Evolutionary conservation across 2,329 filamentous ascomycete genomes (phyloP).

Genomic region (Aspergillus quadrilineatus): DNA sequence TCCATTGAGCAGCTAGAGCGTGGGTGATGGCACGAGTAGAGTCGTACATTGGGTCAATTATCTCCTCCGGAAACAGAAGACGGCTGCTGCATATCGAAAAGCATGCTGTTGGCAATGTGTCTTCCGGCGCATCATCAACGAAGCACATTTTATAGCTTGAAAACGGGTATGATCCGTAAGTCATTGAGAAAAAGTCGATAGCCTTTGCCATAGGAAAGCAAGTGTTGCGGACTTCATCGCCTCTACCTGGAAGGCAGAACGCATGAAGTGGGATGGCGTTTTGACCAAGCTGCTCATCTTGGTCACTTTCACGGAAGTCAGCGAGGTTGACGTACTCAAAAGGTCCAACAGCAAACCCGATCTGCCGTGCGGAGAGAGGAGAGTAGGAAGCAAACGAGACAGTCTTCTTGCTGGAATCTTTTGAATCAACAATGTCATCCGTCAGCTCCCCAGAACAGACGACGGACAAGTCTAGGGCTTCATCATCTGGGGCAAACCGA

Average conservation of each 20-base stretch:
- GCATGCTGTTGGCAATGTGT: constrained; percentile 75
- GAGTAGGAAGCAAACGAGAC: constrained; percentile 78
- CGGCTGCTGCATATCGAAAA: constrained; percentile 85
- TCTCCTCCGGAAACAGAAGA: constrained; percentile 77
- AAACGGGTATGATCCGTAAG: constrained; percentile 88
- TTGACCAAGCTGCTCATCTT: constrained; percentile 84
- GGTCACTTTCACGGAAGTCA: constrained; percentile 83
- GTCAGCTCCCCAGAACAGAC: constrained; percentile 87
- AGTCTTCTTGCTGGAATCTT: constrained; percentile 79
- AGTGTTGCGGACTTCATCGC: constrained; percentile 80
- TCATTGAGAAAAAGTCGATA: constrained; percentile 86
- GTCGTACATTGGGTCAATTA: constrained; percentile 81
- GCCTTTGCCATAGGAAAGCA: constrained; percentile 80
- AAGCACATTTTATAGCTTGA: constrained; percentile 91
- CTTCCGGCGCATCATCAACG: constrained; percentile 78
- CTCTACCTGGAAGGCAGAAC: constrained; percentile 82
- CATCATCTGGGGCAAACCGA: constrained; percentile 69
- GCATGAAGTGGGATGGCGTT: constrained; percentile 87
- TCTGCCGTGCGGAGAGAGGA: constrained; percentile 78
- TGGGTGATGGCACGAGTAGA: constrained; percentile 79
- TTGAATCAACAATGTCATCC: constrained; percentile 75
- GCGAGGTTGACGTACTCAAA: constrained; percentile 92
- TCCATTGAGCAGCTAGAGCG: constrained; percentile 87
- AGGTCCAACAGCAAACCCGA: constrained; percentile 90
- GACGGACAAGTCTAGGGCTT: constrained; percentile 81